A percentile compares a stretch with the other conserved stretches of the same genome.
phyloP scores from a whole-genome alignment of 202 grass and related monocot genomes.

The Carex sylvatica region DNA sequence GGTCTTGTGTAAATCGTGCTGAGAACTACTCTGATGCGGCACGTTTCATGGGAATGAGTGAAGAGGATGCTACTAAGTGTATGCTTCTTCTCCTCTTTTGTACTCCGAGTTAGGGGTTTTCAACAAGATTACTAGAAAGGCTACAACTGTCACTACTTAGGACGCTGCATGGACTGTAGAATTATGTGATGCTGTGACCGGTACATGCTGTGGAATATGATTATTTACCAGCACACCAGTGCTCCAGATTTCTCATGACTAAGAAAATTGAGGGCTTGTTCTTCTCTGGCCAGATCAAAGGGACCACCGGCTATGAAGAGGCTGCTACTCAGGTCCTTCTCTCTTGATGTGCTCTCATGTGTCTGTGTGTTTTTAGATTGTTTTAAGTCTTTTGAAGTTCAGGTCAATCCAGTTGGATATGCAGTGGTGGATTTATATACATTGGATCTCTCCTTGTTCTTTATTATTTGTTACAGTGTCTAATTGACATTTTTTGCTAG shows the following conservation, averaged over 20 bases:
- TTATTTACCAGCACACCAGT: constrained; percentile 88
- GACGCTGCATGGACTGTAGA: constrained; percentile 90
- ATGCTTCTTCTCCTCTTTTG: constrained; percentile 30
- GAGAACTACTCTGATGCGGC: constrained; percentile 86
- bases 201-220: constrained; percentile 99
- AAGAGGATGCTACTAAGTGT: constrained; percentile 78
- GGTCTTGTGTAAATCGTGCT: constrained; percentile 32
- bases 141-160: constrained; percentile 77
- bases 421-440: too few relatives aligned
- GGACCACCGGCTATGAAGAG: constrained; percentile 99
- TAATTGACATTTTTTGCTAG: constrained; percentile 23
- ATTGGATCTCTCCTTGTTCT: background rate
- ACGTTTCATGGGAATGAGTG: constrained; percentile 83
- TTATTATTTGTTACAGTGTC: background rate
- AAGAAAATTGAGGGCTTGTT: constrained; percentile 89
- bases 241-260: constrained; percentile 98
- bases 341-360: background rate
- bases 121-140: constrained; percentile 87
- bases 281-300: constrained; percentile 98
- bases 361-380: background rate
- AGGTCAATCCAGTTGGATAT: too few relatives aligned
- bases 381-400: background rate
- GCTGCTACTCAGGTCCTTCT: constrained; percentile 76
- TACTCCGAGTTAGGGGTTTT: constrained; percentile 61
- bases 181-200: constrained; percentile 88